Percentiles rank a stretch among this genome's conserved stretches.
Conservation (phyloP, 805 yeast species). For the Suhomyces pyralidae region DNA sequence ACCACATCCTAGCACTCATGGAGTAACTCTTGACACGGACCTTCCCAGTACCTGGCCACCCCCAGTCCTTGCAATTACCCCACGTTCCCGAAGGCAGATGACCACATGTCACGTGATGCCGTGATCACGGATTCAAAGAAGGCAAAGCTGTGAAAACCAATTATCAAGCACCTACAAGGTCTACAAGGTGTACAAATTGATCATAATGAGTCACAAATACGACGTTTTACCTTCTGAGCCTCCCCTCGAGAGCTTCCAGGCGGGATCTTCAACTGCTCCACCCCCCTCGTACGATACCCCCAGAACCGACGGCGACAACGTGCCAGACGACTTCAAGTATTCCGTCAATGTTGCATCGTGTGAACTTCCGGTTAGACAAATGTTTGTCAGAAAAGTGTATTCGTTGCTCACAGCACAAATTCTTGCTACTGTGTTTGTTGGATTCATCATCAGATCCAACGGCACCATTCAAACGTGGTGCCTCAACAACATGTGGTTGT, state of each 20-base stretch:
- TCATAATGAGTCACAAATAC: slow-evolving; percentile 5
- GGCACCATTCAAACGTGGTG: slow-evolving; percentile 52
- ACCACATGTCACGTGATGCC: background rate
- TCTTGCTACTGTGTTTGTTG: slow-evolving; percentile 56
- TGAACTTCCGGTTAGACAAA: slow-evolving; percentile 68
- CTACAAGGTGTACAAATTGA: background rate
- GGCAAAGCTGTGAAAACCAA: background rate
- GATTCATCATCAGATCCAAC: slow-evolving; percentile 47
- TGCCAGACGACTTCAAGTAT: slow-evolving; percentile 80
- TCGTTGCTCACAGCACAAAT: slow-evolving; percentile 65
- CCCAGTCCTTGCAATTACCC: no score
- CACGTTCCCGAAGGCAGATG: background rate
- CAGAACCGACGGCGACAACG: slow-evolving; percentile 31
- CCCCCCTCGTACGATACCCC: slow-evolving; percentile 25
- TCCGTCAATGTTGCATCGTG: slow-evolving; percentile 75
- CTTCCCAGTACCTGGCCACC: no score
- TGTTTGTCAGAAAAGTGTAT: slow-evolving; percentile 78
- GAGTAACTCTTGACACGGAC: no score
- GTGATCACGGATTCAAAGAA: background rate
- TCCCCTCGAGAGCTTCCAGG: slow-evolving; percentile 1
- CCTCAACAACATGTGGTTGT: slow-evolving; percentile 54
- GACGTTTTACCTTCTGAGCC: slow-evolving; percentile 4
- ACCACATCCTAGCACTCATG: no score
- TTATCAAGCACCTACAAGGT: background rate
- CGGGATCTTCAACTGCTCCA: background rate